phyloP scores from a whole-genome alignment of 2,329 filamentous ascomycete species.

The Penicillium sp. region DNA sequence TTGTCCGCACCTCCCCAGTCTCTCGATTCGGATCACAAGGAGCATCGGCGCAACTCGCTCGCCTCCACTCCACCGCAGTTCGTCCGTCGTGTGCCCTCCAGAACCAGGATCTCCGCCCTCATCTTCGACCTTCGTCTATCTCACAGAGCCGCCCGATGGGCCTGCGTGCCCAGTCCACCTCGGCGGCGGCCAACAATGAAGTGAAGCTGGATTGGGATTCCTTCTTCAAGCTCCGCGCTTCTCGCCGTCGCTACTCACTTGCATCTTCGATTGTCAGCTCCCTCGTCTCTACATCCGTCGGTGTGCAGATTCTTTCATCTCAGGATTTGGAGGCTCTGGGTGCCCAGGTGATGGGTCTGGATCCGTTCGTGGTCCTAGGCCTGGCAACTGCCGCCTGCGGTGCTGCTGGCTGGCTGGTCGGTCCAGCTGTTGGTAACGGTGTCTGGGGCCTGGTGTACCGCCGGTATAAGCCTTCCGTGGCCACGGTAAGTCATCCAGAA shows the following conservation, averaged over 20 bases:
- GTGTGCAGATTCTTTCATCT: slow-evolving; percentile 61
- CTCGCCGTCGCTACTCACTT: slow-evolving; percentile 80
- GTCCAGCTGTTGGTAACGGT: slow-evolving; percentile 77
- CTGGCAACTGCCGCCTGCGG: slow-evolving; percentile 75
- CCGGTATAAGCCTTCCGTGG: slow-evolving; percentile 71
- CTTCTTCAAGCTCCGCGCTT: slow-evolving; percentile 88
- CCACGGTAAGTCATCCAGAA: slow-evolving; percentile 50
- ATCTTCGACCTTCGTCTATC: slow-evolving; percentile 9
- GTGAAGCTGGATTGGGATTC: slow-evolving; percentile 78
- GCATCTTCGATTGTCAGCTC: slow-evolving; percentile 71
- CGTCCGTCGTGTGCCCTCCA: slow-evolving; percentile 19
- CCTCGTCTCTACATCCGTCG: slow-evolving; percentile 58
- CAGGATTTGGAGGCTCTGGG: slow-evolving; percentile 67
- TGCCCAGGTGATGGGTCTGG: slow-evolving; percentile 75
- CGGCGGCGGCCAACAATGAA: slow-evolving; percentile 34
- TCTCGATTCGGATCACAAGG: slow-evolving; percentile 19
- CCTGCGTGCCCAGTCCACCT: slow-evolving; percentile 34
- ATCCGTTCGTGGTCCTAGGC: slow-evolving; percentile 84
- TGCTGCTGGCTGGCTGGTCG: slow-evolving; percentile 83
- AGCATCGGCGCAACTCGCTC: slow-evolving; percentile 29
- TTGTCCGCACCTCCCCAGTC: slow-evolving; percentile 23
- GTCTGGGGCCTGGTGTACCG: slow-evolving; percentile 78
- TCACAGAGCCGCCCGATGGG: slow-evolving; percentile 8
- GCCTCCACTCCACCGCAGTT: slow-evolving; percentile 23
- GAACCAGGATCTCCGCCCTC: slow-evolving; percentile 17